These are phyloP conservation scores for bread wheat (Triticum aestivum) DNA, from an alignment of 176 grass and related monocot genomes.

Conservation along the genomic window DNA sequence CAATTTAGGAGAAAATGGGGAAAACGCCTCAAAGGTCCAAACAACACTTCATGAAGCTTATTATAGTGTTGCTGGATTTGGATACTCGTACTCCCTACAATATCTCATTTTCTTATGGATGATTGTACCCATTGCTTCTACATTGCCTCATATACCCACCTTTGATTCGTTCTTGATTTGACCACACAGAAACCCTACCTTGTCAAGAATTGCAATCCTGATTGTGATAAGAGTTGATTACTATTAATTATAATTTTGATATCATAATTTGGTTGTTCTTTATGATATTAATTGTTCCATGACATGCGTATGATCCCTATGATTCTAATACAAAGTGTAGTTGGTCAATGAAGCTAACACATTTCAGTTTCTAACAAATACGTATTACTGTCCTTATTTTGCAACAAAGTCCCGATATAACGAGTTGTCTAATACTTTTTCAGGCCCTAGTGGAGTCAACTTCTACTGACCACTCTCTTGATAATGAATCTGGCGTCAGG, in stretches of 20 bases:
- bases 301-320: constrained; percentile 7
- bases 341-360: background rate
- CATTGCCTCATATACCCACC: background rate
- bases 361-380: background rate
- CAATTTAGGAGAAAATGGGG: background rate
- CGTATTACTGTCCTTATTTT: background rate
- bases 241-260: background rate
- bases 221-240: background rate
- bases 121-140: background rate
- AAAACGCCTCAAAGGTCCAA: background rate
- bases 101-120: background rate
- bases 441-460: constrained; percentile 88
- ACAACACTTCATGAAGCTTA: background rate
- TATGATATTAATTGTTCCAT: background rate
- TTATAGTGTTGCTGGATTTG: background rate
- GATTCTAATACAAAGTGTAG: constrained; percentile 12
- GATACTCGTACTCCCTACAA: background rate
- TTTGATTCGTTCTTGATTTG: background rate
- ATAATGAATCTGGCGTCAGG: constrained; percentile 77
- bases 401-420: constrained; percentile 2
- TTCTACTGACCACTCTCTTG: constrained; percentile 54
- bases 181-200: background rate
- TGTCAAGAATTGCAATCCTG: background rate
- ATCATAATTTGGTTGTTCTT: background rate
- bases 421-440: constrained; percentile 38